Evolutionary conservation across 208 protist species (phyloP).

Genomic region (Kentomonas sorsogonicus): DNA sequence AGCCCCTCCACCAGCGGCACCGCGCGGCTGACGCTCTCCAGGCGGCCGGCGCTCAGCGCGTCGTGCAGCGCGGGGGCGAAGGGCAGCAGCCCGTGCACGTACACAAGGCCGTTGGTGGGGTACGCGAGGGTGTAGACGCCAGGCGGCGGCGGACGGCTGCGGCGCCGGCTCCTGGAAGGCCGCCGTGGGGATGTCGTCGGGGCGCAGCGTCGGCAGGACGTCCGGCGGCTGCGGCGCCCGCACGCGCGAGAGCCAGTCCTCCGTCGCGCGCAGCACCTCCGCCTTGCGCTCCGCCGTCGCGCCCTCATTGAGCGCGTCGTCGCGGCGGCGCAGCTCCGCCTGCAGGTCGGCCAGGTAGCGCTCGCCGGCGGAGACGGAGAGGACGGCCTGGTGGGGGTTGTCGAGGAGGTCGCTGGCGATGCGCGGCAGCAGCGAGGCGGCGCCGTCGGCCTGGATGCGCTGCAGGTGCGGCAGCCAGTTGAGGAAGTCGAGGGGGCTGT

Average conservation of each 20-base stretch:
- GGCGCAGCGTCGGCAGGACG: constrained; percentile 73
- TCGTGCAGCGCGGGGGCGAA: constrained; percentile 29
- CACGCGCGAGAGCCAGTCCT: constrained; percentile 59
- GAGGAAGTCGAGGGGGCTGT: constrained; percentile 66
- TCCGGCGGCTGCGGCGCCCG: constrained; percentile 57
- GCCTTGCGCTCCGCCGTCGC: constrained; percentile 54
- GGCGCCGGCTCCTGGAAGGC: constrained; percentile 77
- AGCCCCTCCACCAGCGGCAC: constrained; percentile 49
- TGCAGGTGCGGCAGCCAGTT: constrained; percentile 82
- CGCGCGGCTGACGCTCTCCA: constrained; percentile 27
- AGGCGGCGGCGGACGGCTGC: constrained; percentile 13
- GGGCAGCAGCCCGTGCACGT: constrained; percentile 84
- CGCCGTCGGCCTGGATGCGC: constrained; percentile 47
- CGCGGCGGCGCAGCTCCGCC: constrained; percentile 41
- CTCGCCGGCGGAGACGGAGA: constrained; percentile 67
- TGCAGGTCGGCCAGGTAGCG: constrained; percentile 60
- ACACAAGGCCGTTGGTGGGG: constrained; percentile 59
- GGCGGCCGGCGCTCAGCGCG: constrained; percentile 21
- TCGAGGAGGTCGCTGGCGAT: constrained; percentile 60
- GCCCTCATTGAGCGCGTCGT: constrained; percentile 48
- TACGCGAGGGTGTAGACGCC: constrained; percentile 11
- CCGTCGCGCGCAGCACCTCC: constrained; percentile 48
- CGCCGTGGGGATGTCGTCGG: constrained; percentile 67
- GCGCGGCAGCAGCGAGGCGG: constrained; percentile 49
- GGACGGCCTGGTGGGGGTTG: constrained; percentile 61